Conservation (phyloP, 495 filamentous ascomycete species). For the Cenococcum geophilum region DNA sequence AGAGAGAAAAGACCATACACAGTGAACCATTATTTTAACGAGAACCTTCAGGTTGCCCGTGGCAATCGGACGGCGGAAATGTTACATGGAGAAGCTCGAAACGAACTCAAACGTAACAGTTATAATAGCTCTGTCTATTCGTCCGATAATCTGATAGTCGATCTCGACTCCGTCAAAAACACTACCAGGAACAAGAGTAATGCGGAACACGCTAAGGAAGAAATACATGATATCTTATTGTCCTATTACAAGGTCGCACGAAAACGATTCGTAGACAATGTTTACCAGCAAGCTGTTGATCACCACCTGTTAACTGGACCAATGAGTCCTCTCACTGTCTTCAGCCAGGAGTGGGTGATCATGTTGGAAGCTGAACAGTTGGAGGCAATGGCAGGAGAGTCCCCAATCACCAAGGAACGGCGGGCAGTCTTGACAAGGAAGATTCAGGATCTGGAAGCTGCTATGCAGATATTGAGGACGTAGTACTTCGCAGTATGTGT, state of each 20-base stretch:
- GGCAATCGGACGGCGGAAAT: too few relatives aligned
- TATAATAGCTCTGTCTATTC: too few relatives aligned
- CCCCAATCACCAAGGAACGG: conserved; percentile 4
- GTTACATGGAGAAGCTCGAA: too few relatives aligned
- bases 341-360: conserved; percentile 7
- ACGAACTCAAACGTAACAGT: too few relatives aligned
- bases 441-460: conserved; percentile 11
- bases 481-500: too few relatives aligned
- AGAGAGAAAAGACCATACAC: conserved; percentile 11
- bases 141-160: too few relatives aligned
- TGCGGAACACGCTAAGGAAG: conserved; percentile 7
- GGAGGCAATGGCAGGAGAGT: conserved; percentile 12
- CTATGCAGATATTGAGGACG: conserved; percentile 8
- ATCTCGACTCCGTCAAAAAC: too few relatives aligned
- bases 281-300: conserved; percentile 11
- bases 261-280: conserved; percentile 11
- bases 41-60: conserved; percentile 7
- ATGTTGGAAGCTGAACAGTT: conserved; percentile 3
- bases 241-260: conserved; percentile 18
- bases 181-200: conserved; percentile 2
- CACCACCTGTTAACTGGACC: conserved; percentile 14
- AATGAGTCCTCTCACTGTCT: conserved; percentile 10
- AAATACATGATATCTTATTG: conserved; percentile 10
- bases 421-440: conserved; percentile 5
- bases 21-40: conserved; percentile 19